phyloP scores from a whole-genome alignment of 2,329 filamentous ascomycete species.

The Botrytis deweyae region DNA sequence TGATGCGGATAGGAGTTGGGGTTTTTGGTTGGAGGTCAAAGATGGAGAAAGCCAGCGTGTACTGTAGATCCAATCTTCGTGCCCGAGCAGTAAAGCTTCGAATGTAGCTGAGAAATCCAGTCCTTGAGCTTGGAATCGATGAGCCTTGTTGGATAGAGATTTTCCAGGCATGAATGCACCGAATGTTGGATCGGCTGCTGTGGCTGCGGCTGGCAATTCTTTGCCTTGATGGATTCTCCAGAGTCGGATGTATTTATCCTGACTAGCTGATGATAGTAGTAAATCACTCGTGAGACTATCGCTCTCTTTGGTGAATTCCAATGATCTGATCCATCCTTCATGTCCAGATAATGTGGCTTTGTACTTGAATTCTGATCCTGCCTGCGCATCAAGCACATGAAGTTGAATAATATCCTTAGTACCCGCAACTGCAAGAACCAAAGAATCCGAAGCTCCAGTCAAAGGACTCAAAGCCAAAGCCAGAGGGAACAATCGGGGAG shows the following conservation, averaged over 20 bases:
- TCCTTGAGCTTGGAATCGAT: constrained; percentile 64
- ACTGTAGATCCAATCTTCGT: constrained; percentile 98
- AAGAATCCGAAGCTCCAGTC: constrained; percentile 48
- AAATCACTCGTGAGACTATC: constrained; percentile 60
- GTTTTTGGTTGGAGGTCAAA: constrained; percentile 42
- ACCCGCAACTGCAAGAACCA: constrained; percentile 80
- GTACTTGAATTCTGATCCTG: constrained; percentile 57
- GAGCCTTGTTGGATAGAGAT: constrained; percentile 84
- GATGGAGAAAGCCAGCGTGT: constrained; percentile 47
- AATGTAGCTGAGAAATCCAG: constrained; percentile 79
- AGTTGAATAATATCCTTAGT: constrained; percentile 82
- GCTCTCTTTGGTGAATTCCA: constrained; percentile 72
- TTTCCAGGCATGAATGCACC: constrained; percentile 64
- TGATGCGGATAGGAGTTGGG: constrained; percentile 82
- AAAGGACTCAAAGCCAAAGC: constrained; percentile 68
- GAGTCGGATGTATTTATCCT: constrained; percentile 94
- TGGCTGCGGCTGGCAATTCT: constrained; percentile 58
- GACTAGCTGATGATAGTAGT: constrained; percentile 86
- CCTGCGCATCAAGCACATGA: constrained; percentile 56
- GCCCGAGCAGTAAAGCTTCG: constrained; percentile 87
- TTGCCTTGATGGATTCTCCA: constrained; percentile 80
- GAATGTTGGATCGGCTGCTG: constrained; percentile 55
- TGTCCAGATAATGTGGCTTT: constrained; percentile 82
- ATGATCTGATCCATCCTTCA: constrained; percentile 89
- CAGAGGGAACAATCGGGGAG: constrained; percentile 79